Evolutionary conservation across 2,329 filamentous ascomycete species (phyloP).

Genomic region (Colletotrichum shisoi): DNA sequence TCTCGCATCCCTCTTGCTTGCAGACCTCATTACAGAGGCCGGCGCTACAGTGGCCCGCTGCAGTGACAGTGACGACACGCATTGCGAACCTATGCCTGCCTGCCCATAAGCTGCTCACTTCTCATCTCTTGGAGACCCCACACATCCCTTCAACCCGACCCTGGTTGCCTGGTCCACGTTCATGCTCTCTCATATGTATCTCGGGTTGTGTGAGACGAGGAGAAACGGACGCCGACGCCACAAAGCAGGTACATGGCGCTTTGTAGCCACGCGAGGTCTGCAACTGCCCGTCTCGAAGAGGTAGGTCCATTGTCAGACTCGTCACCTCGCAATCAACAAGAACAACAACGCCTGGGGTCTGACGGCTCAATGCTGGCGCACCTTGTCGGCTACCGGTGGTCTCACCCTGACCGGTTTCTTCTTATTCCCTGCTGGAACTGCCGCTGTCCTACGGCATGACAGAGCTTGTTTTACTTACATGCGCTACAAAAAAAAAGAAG

Average conservation of each 20-base stretch:
- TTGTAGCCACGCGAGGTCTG: conserved; percentile 36
- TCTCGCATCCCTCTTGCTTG: conserved; percentile 28
- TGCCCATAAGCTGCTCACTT: conserved; percentile 24
- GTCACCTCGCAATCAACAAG: neutral
- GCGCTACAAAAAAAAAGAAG: neutral
- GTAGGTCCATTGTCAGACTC: conserved; percentile 1
- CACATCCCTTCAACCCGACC: conserved; percentile 19
- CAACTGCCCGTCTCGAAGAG: conserved; percentile 30
- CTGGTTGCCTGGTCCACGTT: conserved; percentile 4
- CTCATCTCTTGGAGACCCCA: conserved; percentile 31
- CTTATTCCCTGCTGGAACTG: neutral
- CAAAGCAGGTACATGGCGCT: conserved; percentile 35
- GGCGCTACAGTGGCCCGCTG: conserved; percentile 16
- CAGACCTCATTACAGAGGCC: conserved; percentile 7
- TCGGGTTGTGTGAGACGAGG: conserved; percentile 31
- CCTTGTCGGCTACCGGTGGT: neutral
- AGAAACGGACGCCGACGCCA: conserved; percentile 28
- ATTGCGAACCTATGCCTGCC: neutral
- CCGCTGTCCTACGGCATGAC: conserved; percentile 6
- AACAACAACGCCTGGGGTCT: neutral
- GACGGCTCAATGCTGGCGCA: neutral
- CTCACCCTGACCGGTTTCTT: neutral
- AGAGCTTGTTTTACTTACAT: conserved; percentile 30
- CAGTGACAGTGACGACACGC: conserved; percentile 24
- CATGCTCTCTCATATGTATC: conserved; percentile 6